Evolutionary conservation across 1,284 basidiomycete genomes (phyloP), one percentile per base, ranked within the genome.

Genomic region (Tetrapyrgos nigripes): DNA sequence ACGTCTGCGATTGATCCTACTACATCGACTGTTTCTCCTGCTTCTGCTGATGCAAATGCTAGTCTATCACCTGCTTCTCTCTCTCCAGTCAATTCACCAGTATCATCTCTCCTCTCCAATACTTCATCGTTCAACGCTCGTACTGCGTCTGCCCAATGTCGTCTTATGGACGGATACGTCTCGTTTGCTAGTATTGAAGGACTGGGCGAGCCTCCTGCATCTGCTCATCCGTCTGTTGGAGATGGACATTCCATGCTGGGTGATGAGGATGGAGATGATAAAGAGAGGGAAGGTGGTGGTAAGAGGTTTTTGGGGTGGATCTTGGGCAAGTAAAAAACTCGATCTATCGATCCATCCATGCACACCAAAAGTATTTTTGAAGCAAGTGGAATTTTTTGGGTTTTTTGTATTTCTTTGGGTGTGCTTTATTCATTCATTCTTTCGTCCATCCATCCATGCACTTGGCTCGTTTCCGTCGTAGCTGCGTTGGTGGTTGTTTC

Each of bases 51-150:
- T 17, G 14, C 37, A n/a, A 40, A n/a, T 40, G 14, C 37, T 8
- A 40, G 31, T 33, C 14, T 33, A 8, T 33, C 31, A n/a, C 19
- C 17, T 40, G 4, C 37, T 17, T 40, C 17, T n/a, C 37, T n/a
- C 17, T 8, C 8, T 40, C 19, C 37, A n/a, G 4, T n/a, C 37
- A 40, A 40, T n/a, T 40, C 37, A n/a, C 37, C n/a, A n/a, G n/a
- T n/a, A n/a, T n/a, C 31, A 45, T 19, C 43, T 45, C n/a, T 45
- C 43, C n/a, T n/a, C n/a, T n/a, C 24, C 28, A 31, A 43, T 17
- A 47, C 53, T 8, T 46, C 53, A 9, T 49, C 47, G 55, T 57
- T 57, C 48, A 57, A 57, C 37, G 55, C 55, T 4, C 55, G 55
- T 24, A 57, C 55, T 8, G 55, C 55, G 2, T 51, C 49, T 3